Base-by-base conservation (phyloP, 2,329 filamentous ascomycete species). In the Penicillium sp. region DNA sequence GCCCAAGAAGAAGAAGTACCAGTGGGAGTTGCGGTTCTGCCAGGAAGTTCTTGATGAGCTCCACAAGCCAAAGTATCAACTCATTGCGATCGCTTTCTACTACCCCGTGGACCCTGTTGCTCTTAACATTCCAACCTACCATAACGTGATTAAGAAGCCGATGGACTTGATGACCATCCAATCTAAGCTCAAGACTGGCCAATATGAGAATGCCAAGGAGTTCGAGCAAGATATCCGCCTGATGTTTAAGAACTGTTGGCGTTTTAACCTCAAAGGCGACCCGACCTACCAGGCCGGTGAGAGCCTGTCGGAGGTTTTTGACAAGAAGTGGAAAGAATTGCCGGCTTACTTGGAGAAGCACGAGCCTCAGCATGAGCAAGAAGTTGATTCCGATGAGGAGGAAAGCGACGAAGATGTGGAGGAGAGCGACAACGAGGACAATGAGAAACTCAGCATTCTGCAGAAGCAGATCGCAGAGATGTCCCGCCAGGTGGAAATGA, bases 141-240 rank as follows among this genome's bases (percentile, higher is more conserved):
- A 94, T 72, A 91, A 89, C 67, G 81, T 97, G 58, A 92, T 99
- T 77, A 97, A 96, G 80, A 91, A 92, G 71, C 94, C 94, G 0
- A 99, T 97, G 93, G 93, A 99, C 72, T 80, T 97, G 48, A 81
- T 83, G 15, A 96, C 90, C n/a, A 89, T 96, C 68, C 81, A 84
- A 33, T 81, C 82, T 41, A 95, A 95, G 74, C 81, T 97, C 40
- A 85, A 88, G 63, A 80, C 81, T 12, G 91, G 92, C 25, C 85
- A 91, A 53, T 97, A 97, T 68, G 83, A 85, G 62, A 90, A 82
- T 54, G 82, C 90, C 1, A 92, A 91, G 72, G 92, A 97, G 44
- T 91, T 97, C 65, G 89, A 96, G 68, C 83, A 83, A 55, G 92
- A 96, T 67, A 84, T 96, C 52, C 83, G 86, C 47, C 83, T 92